Percentiles rank a stretch among this genome's conserved stretches.
Evolutionary conservation across 139 green algal genomes (phyloP).

Genomic region (Chlorella vulgaris): DNA sequence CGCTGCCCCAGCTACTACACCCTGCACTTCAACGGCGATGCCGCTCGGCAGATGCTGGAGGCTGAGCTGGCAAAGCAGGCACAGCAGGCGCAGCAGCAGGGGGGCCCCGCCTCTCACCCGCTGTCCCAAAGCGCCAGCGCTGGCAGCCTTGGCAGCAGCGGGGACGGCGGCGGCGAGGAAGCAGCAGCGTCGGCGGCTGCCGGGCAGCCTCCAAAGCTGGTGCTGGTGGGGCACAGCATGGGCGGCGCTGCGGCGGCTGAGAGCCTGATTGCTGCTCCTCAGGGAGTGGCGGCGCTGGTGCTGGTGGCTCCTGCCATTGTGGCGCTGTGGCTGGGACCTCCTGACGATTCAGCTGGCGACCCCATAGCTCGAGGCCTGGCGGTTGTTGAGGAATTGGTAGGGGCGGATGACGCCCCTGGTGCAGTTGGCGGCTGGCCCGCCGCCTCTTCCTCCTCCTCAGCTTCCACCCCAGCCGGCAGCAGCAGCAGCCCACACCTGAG

Average conservation of each 20-base stretch:
- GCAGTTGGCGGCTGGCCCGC: neutral
- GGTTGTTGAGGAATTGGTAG: constrained; percentile 40
- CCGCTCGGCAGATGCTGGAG: constrained; percentile 61
- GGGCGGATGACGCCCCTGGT: constrained; percentile 18
- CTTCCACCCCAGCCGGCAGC: neutral
- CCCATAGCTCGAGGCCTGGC: constrained; percentile 17
- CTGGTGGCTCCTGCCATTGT: constrained; percentile 86
- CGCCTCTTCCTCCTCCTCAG: neutral
- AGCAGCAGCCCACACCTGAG: neutral
- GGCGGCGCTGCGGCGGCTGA: constrained; percentile 71
- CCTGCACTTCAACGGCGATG: constrained; percentile 70
- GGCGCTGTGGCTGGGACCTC: constrained; percentile 38
- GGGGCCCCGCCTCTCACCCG: neutral
- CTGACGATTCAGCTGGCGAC: neutral
- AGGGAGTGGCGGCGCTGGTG: constrained; percentile 61
- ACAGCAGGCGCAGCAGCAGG: neutral
- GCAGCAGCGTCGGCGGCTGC: neutral
- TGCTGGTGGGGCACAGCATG: constrained; percentile 83
- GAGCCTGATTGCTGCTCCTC: constrained; percentile 51
- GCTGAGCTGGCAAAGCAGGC: constrained; percentile 53
- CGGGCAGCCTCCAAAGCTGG: neutral
- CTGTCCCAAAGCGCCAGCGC: neutral
- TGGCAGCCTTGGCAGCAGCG: neutral
- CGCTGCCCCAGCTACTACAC: constrained; percentile 62
- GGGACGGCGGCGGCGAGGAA: neutral